Evolutionary conservation across 2,329 filamentous ascomycete genomes (phyloP), one percentile per base, ranked within the genome.

Genomic region (Exophiala spinifera): DNA sequence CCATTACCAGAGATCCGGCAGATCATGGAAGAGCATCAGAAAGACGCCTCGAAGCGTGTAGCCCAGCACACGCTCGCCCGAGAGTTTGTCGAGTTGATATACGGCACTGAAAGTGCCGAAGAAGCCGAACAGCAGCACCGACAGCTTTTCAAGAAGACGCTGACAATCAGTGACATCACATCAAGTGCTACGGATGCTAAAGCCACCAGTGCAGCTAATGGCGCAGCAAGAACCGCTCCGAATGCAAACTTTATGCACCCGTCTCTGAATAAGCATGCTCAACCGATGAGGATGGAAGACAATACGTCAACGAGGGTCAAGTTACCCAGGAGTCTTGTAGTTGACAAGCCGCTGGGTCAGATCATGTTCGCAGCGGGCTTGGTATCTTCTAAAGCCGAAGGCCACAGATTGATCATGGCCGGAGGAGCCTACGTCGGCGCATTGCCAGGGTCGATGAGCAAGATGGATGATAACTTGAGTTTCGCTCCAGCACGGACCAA

Each of bases 51-150:
- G 1, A 83, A 86, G 71, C 84, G 94, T 25, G 69, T 83, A 52
- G 91, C 92, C 2, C 92, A 99, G 64, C 91, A 96, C 66, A 74
- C 79, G 0, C 81, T 99, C 2, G 94, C 94, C 1, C 82, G 77
- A 47, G 91, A 99, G 67, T 86, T 97, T 19, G 76, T 95, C 0
- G 80, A 86, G 46, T 78, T 99, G 1, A 81, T 91, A 1, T 91
- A 97, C 66, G 89, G 91, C 13, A 68, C 75, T 0, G 65, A 79
- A 6, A 80, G 80, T 57, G 90, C 91, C 0, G 68, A 80, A 13
- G 74, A 80, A 19, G 85, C 89, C 5, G 82, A 84, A 55, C 62
- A 65, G 14, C 74, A 83, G 57, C 82, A 85, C 60, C 74, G 75
- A 42, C 71, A 76, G 55, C 65, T 82, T 4, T 72, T 78, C 64